phyloP scores from a whole-genome alignment of 2,329 filamentous ascomycete genomes.

The Pseudonectria foliicola region DNA sequence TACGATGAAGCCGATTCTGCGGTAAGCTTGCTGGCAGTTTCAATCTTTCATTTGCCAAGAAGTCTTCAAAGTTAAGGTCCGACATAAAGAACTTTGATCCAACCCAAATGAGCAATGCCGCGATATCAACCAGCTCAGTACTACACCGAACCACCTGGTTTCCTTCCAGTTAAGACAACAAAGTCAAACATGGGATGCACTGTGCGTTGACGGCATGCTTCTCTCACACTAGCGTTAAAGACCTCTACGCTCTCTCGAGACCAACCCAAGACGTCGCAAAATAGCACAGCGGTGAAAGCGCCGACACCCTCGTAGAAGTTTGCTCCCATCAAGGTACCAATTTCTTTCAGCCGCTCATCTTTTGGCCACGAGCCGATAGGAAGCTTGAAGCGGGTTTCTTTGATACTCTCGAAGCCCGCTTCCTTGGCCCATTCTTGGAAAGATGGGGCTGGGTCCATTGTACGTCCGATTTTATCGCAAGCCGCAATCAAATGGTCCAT shows the following conservation, averaged over 20 bases:
- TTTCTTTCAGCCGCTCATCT: constrained; percentile 31
- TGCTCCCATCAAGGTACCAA: constrained; percentile 32
- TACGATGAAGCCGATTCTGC: no score
- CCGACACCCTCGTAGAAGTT: constrained; percentile 31
- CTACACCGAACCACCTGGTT: no score
- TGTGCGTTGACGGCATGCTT: constrained; percentile 16
- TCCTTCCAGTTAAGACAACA: constrained; percentile 23
- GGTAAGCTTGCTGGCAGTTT: no score
- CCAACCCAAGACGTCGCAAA: constrained; percentile 31
- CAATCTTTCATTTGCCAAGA: no score
- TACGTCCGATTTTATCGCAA: constrained; percentile 22
- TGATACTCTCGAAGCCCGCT: constrained; percentile 30
- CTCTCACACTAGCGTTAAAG: constrained; percentile 17
- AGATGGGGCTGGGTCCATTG: constrained; percentile 22
- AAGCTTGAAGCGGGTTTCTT: constrained; percentile 25
- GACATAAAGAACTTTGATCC: no score
- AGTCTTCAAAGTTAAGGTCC: no score
- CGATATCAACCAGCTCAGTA: no score
- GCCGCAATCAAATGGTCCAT: constrained; percentile 17
- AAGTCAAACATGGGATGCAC: constrained; percentile 26
- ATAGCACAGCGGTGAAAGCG: constrained; percentile 31
- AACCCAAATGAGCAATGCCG: no score
- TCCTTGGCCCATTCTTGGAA: constrained; percentile 23
- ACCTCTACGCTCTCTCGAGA: constrained; percentile 38
- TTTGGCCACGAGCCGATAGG: constrained; percentile 34